These are phyloP conservation scores for Sophora flavescens DNA, from an alignment of 306 rosid species.

Conservation along the genomic window DNA sequence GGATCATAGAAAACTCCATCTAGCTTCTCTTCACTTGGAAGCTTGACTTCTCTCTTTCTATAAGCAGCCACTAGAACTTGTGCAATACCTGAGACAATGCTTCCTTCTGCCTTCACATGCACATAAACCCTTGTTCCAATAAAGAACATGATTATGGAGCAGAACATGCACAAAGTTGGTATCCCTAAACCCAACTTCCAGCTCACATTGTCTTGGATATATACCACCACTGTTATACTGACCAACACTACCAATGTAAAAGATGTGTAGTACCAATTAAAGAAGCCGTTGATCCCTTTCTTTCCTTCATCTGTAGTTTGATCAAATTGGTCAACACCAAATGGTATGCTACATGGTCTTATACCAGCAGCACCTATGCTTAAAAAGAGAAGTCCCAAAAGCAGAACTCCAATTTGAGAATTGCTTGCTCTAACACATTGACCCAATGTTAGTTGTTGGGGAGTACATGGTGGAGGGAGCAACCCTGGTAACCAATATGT, in stretches of 20 bases:
- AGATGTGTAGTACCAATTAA: constrained; percentile 70
- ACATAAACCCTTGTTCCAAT: constrained; percentile 57
- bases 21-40: constrained; percentile 36
- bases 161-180: constrained; percentile 62
- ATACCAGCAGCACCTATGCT: constrained; percentile 69
- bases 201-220: constrained; percentile 74
- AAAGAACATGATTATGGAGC: constrained; percentile 64
- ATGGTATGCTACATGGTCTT: constrained; percentile 81
- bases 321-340: constrained; percentile 83
- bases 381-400: constrained; percentile 57
- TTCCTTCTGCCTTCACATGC: constrained; percentile 64
- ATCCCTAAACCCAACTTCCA: constrained; percentile 82
- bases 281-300: constrained; percentile 65
- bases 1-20: constrained; percentile 60
- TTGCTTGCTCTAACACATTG: constrained; percentile 58
- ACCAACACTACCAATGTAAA: constrained; percentile 55
- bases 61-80: constrained; percentile 73
- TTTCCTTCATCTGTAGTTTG: constrained; percentile 65
- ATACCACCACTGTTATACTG: constrained; percentile 62
- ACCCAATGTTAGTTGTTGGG: not conserved
- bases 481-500: constrained; percentile 68
- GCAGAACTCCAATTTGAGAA: constrained; percentile 54
- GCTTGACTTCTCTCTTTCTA: constrained; percentile 58
- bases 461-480: constrained; percentile 65
- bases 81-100: constrained; percentile 56